Base-by-base conservation (phyloP, 352 stramenopile genomes). In the Pythium pyrilobum region DNA sequence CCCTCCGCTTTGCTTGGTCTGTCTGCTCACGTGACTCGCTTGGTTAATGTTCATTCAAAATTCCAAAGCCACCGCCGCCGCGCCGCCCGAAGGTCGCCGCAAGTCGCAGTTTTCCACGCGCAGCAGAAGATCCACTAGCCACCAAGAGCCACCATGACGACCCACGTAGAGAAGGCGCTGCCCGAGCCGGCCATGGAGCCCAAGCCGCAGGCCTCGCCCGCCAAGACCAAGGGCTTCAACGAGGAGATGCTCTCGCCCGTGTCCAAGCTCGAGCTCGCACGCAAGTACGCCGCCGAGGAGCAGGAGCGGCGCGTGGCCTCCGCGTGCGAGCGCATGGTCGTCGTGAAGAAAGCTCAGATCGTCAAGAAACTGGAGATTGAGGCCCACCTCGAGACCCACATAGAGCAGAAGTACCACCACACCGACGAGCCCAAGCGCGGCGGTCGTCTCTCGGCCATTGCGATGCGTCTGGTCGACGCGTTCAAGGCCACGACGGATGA, bases 181-280 rank as follows among this genome's bases (percentile, higher is more conserved):
- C 53, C 46, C 16, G 46, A 62, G 36, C 47, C 52, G 23, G 29
- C 37, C 27, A 38, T 39, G 21, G 48, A 59, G 59, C 52, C 52
- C 9, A 31, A 32, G 33, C 41, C 56, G 28, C 15, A 67, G 16
- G 71, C 80, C 25, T 71, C 69, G 25, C 70, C 47, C 33, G 65
- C 34, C 61, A 52, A 47, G 21, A 25, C 62, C 52, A 41, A 48
- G 18, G 55, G 28, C 33, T 77, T 81, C 42, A 73, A 58, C 33
- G 72, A 81, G 10, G 67, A 75, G 24, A 64, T 73, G 58, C 69
- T 82, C 43, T 87, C 72, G 59, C 72, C 72, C 24, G 64, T 89
- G 32, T 89, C 81, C n/a, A 89, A 92, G 60, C 72, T 90, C 47
- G 77, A 89, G 46, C 66, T 71, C 12, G 77, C 77, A 50, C 79